Base-by-base conservation (phyloP, 2,329 filamentous ascomycete genomes). In the Trichoderma brevicompactum region DNA sequence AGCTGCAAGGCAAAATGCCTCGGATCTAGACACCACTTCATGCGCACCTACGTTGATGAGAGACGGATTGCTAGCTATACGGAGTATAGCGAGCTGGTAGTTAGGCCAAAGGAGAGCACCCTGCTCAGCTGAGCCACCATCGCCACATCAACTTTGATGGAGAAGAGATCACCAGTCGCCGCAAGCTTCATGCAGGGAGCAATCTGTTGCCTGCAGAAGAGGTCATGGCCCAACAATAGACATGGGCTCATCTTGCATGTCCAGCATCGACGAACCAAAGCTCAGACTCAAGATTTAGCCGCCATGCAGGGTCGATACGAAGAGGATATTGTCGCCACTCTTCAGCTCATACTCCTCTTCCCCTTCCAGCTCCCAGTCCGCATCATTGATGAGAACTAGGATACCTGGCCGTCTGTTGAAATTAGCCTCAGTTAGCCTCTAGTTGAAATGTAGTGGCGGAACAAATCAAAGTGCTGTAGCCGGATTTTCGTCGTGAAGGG, bases 351-450 rank as follows among this genome's bases (percentile, higher is more conserved):
- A 98, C 70, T 88, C 85, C 75, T 95, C 93, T 79, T 98, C 94
- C 17, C 94, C 95, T 79, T 98, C 95, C 12, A 99, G 86, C 78
- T 98, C 95, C 95, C 95, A 99, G 77, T 99, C 95, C 32, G 93
- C 92, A 72, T 99, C 95, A 75, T 99, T 99, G 77, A 99, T 96
- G 65, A 99, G 84, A 34, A 97, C 94, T 49, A 99, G 86, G 76
- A 99, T 97, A 2, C 95, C 95, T 5, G 95, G 95, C 61, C 95
- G 93, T 67, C 94, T 98, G 71, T 48, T 55, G 52, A 56, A 49
- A 41, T 56, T 19, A 48, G 49, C 49, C 36, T 46, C 28, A 44
- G 56, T 61, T 46, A 40, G 59, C 65, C 19, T 23, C 61, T 17
- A 36, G 50, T 28, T 9, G 36, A n/a, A 32, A 48, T 54, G 34